phyloP scores from a whole-genome alignment of 805 yeast species.

The Pichia insulana region DNA sequence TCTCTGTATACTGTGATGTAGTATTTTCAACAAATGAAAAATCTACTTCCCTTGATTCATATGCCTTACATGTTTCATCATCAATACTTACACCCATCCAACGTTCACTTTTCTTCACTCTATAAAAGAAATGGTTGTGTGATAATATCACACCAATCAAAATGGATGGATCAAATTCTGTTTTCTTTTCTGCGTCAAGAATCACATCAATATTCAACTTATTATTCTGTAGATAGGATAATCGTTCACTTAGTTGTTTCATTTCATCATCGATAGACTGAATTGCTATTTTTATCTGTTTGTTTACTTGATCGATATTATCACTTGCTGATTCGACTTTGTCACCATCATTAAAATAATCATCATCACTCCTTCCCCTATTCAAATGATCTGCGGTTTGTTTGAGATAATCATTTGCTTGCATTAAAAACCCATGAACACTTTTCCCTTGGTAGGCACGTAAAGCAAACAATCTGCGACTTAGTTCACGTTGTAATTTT shows the following conservation, averaged over 20 bases:
- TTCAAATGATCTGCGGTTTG: not conserved
- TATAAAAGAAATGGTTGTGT: constrained; percentile 26
- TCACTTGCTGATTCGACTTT: constrained; percentile 11
- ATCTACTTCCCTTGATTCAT: constrained; percentile 11
- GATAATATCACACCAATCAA: constrained; percentile 30
- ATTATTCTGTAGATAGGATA: constrained; percentile 15
- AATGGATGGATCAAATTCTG: constrained; percentile 29
- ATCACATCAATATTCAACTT: constrained; percentile 21
- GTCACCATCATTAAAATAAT: constrained; percentile 6
- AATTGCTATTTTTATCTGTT: no score
- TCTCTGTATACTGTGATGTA: constrained; percentile 16
- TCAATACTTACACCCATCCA: constrained; percentile 29
- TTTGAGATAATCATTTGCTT: constrained; percentile 20
- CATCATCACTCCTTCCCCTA: constrained; percentile 6
- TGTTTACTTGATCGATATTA: constrained; percentile 5
- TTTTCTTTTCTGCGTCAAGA: constrained; percentile 15
- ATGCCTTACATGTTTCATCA: constrained; percentile 22
- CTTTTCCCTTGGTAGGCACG: constrained; percentile 28
- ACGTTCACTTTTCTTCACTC: constrained; percentile 11
- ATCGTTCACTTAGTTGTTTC: constrained; percentile 12
- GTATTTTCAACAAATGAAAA: constrained; percentile 23
- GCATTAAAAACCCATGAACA: constrained; percentile 18
- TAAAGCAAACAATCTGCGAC: constrained; percentile 16
- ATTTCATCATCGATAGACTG: constrained; percentile 14
- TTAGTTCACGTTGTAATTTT: constrained; percentile 1